phyloP scores from a whole-genome alignment of 2,329 filamentous ascomycete species.

The Chrysoporthe austroafricana region DNA sequence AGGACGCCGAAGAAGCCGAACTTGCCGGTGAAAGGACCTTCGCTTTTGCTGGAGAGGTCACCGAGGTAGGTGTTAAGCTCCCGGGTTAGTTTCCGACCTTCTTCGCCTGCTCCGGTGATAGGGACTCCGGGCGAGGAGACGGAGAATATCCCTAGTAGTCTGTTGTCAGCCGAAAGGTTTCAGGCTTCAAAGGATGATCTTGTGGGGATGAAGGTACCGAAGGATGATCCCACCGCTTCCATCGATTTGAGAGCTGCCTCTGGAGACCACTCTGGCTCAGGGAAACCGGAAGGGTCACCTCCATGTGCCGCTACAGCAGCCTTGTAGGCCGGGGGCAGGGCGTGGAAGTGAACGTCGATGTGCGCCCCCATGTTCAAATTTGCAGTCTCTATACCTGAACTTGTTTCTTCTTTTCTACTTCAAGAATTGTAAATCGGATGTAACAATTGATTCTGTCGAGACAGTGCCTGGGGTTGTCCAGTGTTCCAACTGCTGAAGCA shows the following conservation, averaged over 20 bases:
- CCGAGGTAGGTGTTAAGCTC: slow-evolving; percentile 26
- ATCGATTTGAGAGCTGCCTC: slow-evolving; percentile 27
- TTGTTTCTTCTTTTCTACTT: not conserved
- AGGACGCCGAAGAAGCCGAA: slow-evolving; percentile 36
- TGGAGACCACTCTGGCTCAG: slow-evolving; percentile 24
- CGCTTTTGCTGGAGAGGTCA: slow-evolving; percentile 15
- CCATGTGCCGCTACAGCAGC: slow-evolving; percentile 25
- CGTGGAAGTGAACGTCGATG: slow-evolving; percentile 25
- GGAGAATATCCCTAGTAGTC: slow-evolving; percentile 38
- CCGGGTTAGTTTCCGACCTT: slow-evolving; percentile 23
- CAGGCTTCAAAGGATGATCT: not conserved
- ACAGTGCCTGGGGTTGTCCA: not conserved
- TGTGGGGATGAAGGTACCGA: slow-evolving; percentile 6
- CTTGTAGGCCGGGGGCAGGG: slow-evolving; percentile 24
- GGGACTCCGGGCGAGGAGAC: slow-evolving; percentile 26
- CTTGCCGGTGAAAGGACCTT: slow-evolving; percentile 14
- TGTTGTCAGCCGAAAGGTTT: not conserved
- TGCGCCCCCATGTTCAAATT: slow-evolving; percentile 25
- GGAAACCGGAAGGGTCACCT: slow-evolving; percentile 27
- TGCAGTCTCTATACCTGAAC: not conserved
- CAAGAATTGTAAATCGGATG: not conserved
- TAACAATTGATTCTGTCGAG: not conserved
- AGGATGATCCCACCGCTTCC: slow-evolving; percentile 23
- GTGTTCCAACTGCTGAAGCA: not conserved
- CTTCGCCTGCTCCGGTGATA: slow-evolving; percentile 25